A percentile compares a stretch with the other conserved stretches of the same genome.
Evolutionary conservation across 192 early-diverging fungal genomes (phyloP).

Genomic region (Pecoramyces ruminantium): DNA sequence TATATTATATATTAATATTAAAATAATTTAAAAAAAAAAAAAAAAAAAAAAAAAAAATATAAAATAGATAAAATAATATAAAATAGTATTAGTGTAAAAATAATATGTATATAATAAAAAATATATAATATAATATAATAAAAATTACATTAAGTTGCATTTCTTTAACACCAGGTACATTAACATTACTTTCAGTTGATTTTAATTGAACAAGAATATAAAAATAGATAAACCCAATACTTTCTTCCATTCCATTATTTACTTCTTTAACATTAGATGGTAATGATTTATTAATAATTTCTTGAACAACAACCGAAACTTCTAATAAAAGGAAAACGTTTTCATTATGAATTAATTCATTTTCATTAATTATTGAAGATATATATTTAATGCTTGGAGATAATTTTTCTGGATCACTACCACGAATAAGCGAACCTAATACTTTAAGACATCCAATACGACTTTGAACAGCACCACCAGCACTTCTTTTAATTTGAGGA

Average conservation of each 20-base stretch:
- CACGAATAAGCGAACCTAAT: conserved; percentile 14
- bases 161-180: background rate
- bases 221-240: background rate
- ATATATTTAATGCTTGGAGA: conserved; percentile 1
- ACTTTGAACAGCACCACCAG: conserved; percentile 11
- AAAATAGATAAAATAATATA: too few relatives aligned
- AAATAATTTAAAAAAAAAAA: too few relatives aligned
- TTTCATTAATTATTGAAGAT: conserved; percentile 10
- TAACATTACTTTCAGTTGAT: background rate
- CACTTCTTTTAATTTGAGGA: conserved; percentile 12
- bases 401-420: conserved; percentile 1
- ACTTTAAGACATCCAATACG: conserved; percentile 19
- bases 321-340: conserved; percentile 12
- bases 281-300: conserved; percentile 10
- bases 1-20: too few relatives aligned
- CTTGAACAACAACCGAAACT: conserved; percentile 11
- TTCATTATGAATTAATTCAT: conserved; percentile 19
- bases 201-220: background rate
- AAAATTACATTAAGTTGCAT: background rate
- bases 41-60: too few relatives aligned
- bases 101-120: too few relatives aligned
- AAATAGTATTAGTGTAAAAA: too few relatives aligned
- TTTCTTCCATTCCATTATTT: background rate
- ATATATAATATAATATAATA: too few relatives aligned
- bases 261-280: background rate